Conservation (phyloP, 2,329 filamentous ascomycete genomes). For the Teratosphaeriaceae sp. region DNA sequence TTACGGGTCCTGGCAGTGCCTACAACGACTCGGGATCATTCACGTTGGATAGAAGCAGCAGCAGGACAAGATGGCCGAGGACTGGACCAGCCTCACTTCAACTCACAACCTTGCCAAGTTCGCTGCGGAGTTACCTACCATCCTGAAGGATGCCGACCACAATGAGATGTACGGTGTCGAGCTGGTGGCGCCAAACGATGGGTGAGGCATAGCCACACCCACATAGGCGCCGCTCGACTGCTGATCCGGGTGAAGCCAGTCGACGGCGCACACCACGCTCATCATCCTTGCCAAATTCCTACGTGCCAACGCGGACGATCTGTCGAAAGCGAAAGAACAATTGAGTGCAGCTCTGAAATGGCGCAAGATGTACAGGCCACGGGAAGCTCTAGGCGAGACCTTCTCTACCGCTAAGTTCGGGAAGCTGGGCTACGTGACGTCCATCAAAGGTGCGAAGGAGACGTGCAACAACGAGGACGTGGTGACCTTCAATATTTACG, state of each 20-base stretch:
- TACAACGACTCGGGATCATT: too few species aligned
- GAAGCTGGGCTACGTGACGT: slow-evolving; percentile 73
- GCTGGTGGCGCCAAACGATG: slow-evolving; percentile 36
- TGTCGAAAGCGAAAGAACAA: slow-evolving; percentile 68
- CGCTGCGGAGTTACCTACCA: slow-evolving; percentile 49
- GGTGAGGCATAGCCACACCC: slow-evolving; percentile 6
- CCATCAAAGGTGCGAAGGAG: slow-evolving; percentile 52
- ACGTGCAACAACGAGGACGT: slow-evolving; percentile 54
- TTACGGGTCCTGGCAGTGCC: too few species aligned
- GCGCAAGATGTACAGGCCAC: slow-evolving; percentile 70
- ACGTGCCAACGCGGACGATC: slow-evolving; percentile 75
- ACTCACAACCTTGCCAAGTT: slow-evolving; percentile 31
- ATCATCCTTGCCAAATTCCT: slow-evolving; percentile 91
- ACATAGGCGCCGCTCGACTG: neutral
- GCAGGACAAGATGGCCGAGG: slow-evolving; percentile 8
- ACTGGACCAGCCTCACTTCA: slow-evolving; percentile 17
- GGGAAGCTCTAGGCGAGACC: slow-evolving; percentile 53
- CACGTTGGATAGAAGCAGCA: too few species aligned
- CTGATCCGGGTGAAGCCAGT: slow-evolving; percentile 11
- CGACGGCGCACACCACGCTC: slow-evolving; percentile 62
- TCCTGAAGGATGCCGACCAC: slow-evolving; percentile 53
- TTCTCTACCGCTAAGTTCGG: slow-evolving; percentile 67
- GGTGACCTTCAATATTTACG: slow-evolving; percentile 92
- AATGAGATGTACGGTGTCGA: slow-evolving; percentile 79
- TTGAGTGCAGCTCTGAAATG: slow-evolving; percentile 73